Evolutionary conservation across 768 basidiomycete species (phyloP).

Genomic region (Trametes punicea): DNA sequence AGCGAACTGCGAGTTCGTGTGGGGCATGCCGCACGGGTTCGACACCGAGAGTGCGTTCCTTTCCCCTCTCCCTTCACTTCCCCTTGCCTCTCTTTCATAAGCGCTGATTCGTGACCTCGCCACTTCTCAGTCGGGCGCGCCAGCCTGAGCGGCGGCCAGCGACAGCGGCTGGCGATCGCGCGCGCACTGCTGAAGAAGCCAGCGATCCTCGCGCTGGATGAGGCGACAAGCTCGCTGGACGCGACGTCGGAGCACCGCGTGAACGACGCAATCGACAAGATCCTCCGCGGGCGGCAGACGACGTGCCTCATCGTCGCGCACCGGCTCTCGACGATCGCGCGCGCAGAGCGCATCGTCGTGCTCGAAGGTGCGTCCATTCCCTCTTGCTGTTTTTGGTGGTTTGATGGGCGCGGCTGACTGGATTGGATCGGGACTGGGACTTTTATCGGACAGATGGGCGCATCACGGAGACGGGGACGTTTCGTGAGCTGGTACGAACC

Average conservation of each 20-base stretch:
- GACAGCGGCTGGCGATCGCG: constrained; percentile 79
- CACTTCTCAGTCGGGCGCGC: constrained; percentile 54
- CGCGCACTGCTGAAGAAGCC: constrained; percentile 89
- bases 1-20: constrained; percentile 95
- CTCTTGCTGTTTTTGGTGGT: not conserved
- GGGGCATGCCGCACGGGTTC: constrained; percentile 91
- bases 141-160: constrained; percentile 75
- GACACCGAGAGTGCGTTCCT: constrained; percentile 78
- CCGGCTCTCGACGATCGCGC: constrained; percentile 83
- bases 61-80: not conserved
- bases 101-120: not conserved
- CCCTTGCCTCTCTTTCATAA: not conserved
- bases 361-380: constrained; percentile 61
- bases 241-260: constrained; percentile 86
- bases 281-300: constrained; percentile 72
- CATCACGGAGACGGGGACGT: constrained; percentile 81
- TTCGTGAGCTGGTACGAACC: constrained; percentile 62
- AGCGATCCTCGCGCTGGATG: constrained; percentile 82
- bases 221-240: constrained; percentile 86
- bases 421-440: too few relatives aligned
- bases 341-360: constrained; percentile 87
- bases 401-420: not conserved
- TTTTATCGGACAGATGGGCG: constrained; percentile 51
- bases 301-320: constrained; percentile 91
- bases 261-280: constrained; percentile 89